Base-by-base conservation (phyloP, 2,329 filamentous ascomycete genomes). In the Rutstroemia sydowiana region DNA sequence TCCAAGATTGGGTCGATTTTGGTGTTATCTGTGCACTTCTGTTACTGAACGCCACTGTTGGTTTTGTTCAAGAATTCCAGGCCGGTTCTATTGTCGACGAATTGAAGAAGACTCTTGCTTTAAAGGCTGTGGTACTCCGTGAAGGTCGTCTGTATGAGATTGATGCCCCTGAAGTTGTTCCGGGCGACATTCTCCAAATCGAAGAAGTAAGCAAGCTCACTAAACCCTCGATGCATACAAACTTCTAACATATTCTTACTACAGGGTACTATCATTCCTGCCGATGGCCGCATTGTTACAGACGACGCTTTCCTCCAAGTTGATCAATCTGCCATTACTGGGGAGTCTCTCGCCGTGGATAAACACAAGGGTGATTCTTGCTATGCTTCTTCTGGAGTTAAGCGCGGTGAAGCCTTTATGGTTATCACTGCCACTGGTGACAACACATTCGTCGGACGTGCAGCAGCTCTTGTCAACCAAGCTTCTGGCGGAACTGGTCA, bases 1-100 rank as follows among this genome's bases (percentile, higher is more conserved):
- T 95, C 39, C 71, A 87, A 70, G 87, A 93, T 65, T 95, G 89
- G 89, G 86, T 95, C 59, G 89, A 95, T 74, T 92, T 95, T 65
- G 89, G 88, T 76, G 88, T 95, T 66, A 95, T 95, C 61, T 89
- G 85, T 70, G 88, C 74, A 65, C 77, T 95, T 46, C 78, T 95
- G 9, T 69, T 95, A 59, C 85, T 95, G 59, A 95, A 95, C 73
- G 89, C 89, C 39, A 74, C 72, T 58, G 89, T 95, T 58, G 88
- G 89, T 72, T 95, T 95, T 71, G 75, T 91, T 55, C 89, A 95
- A 70, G 89, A 95, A 73, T 95, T 79, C 71, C 88, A 95, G 71
- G 89, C 89, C 56, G 89, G 87, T 67, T 91, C 86, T 51, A 93
- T 95, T 58, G 88, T 95, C 71, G 88, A 92, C 45, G 88, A 93